These are phyloP conservation scores for Magnolia changhungtana DNA, from an alignment of 164 flowering plant species.

Conservation along the genomic window DNA sequence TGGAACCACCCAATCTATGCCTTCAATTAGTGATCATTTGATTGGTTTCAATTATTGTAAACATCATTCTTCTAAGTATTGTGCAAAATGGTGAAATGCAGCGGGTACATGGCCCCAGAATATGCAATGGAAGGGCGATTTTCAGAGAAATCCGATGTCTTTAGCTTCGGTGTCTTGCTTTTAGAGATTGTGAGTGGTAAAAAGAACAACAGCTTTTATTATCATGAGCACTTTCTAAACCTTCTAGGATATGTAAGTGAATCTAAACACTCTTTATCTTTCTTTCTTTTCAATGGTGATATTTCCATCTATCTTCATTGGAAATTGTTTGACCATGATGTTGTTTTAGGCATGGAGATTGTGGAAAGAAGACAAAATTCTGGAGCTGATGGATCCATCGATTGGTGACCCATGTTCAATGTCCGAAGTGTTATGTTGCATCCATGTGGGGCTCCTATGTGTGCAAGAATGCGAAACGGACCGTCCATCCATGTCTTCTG, in stretches of 20 bases:
- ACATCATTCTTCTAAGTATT: neutral
- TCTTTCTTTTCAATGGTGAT: neutral
- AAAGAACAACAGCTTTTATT: neutral
- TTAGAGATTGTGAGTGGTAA: constrained; percentile 6
- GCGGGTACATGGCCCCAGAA: constrained; percentile 5
- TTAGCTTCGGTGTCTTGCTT: neutral
- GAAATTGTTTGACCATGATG: no score
- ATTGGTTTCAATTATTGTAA: neutral
- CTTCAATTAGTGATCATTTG: neutral
- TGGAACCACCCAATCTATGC: no score
- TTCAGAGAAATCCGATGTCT: constrained; percentile 4
- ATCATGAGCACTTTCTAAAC: neutral
- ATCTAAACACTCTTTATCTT: neutral
- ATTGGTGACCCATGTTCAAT: neutral
- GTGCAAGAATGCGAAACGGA: constrained; percentile 7
- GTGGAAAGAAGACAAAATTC: constrained; percentile 1
- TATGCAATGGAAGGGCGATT: neutral
- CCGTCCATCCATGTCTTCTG: neutral
- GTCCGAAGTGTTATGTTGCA: neutral
- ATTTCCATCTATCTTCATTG: neutral
- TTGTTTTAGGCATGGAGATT: constrained; percentile 3
- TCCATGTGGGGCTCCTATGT: constrained; percentile 3
- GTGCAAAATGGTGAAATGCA: neutral
- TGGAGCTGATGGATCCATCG: neutral
- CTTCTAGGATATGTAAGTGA: constrained; percentile 14